Percentiles rank a stretch among this genome's conserved stretches.
Conservation (phyloP, 2,329 filamentous ascomycete genomes). For the Diaporthe citri region DNA sequence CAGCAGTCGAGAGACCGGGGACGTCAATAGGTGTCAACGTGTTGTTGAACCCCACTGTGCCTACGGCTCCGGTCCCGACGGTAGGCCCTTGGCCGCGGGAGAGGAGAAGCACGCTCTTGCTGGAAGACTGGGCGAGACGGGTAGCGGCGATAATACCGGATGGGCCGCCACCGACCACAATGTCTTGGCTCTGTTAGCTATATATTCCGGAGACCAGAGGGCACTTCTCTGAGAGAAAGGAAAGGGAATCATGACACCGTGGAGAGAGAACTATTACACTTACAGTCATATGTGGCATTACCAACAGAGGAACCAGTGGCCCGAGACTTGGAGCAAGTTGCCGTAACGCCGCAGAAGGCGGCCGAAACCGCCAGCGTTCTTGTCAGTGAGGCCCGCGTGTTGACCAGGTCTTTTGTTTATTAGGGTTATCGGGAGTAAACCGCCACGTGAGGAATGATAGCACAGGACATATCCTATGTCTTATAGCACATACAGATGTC, state of each 20-base stretch:
- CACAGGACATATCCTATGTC: neutral
- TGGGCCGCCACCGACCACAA: conserved; percentile 7
- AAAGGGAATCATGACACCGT: neutral
- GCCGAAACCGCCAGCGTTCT: conserved; percentile 4
- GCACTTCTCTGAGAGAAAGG: rapidly evolving
- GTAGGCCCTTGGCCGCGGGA: conserved; percentile 12
- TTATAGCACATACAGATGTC: neutral
- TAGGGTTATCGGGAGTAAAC: neutral
- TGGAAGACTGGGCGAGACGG: conserved; percentile 19
- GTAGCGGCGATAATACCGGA: conserved; percentile 18
- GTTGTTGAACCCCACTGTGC: conserved; percentile 1
- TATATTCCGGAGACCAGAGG: neutral
- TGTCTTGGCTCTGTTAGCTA: neutral
- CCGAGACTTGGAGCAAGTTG: neutral
- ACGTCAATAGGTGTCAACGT: conserved; percentile 14
- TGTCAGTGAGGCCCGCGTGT: conserved; percentile 4
- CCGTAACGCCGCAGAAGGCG: neutral
- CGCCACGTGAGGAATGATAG: neutral
- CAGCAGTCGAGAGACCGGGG: conserved; percentile 15
- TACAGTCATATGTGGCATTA: conserved; percentile 20
- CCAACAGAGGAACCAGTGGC: neutral
- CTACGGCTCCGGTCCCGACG: neutral
- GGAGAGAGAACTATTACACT: neutral
- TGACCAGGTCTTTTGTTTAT: neutral
- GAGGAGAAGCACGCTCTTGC: conserved; percentile 23